Base-by-base conservation (phyloP, 2,329 filamentous ascomycete genomes). In the Botryotinia calthae region DNA sequence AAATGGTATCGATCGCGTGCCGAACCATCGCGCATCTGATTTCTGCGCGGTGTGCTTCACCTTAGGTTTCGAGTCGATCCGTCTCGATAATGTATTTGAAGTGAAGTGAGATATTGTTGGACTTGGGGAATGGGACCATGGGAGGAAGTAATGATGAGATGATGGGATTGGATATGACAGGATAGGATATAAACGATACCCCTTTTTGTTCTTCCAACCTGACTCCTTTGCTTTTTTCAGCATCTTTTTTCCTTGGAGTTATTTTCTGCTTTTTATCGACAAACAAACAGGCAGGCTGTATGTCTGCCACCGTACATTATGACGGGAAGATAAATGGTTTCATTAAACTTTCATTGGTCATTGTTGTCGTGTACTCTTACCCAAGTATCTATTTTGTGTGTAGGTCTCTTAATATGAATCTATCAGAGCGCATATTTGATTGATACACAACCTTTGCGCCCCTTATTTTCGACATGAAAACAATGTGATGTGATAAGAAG, bases 1-100 rank as follows among this genome's bases (percentile, higher is more conserved):
- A 73, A 62, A 44, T 75, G 74, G 74, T 73, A 74, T 70, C 42
- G 64, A 40, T 71, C 65, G 40, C 68, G 72, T 40, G 40, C 51
- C 14, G 51, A 56, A 8, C 51, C 51, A 28, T 56, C 51, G 51
- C 51, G 7, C n/a, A 16, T 56, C n/a, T 56, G 3, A 56, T 56
- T 18, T 56, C n/a, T 28, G 14, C 7, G 6, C 51, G 2, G 14
- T 9, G 14, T 2, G n/a, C 51, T 56, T 16, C 18, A 3, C n/a
- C 28, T 4, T 9, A 1, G 18, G n/a, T 16, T 56, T 28, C 8
- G n/a, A 56, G 28, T 14, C n/a, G n/a, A 28, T 56, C 7, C 2
- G 6, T 56, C n/a, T 6, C 12, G 16, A 9, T 56, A 1, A 18
- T 18, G 12, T 1, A 56, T 31, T 28, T 31, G 6, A 31, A 28